Base-by-base conservation (phyloP, 192 early-diverging fungal genomes). In the Chytriomyces confervae region DNA sequence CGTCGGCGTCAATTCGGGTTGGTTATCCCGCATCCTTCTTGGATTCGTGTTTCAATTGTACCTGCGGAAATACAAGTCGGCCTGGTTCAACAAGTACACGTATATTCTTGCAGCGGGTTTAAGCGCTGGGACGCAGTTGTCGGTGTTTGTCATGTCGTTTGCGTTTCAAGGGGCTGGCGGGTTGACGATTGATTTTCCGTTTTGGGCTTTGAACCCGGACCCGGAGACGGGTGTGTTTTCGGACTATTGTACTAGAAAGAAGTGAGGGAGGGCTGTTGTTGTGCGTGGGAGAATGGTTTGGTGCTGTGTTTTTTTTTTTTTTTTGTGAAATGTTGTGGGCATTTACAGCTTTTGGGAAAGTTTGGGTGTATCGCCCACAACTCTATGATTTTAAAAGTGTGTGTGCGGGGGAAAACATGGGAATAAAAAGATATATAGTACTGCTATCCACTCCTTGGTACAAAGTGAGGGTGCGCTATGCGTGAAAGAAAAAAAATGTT, bases 41-140 rank as follows among this genome's bases (percentile, higher is more conserved):
- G 90, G 89, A 5, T 90, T 92, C 82, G 77, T 94, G 66, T 91
- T 91, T 69, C 93, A 93, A 80, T 92, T 86, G 69, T 82, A 85
- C 57, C 87, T 91, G 81, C 90, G 93, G 80, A 86, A 89, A 62
- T 85, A 87, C 61, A 83, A 85, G 75, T 86, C 86, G 45, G 82
- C 68, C 11, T 93, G 91, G 89, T 95, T 87, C 83, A 79, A 76
- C 51, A 79, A 84, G 48, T 90, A 89, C 73, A 86, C 87, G 11
- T 91, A 88, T 76, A 79, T 88, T 0, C 69, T 90, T 7, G 84
- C 85, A 2, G 90, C 86, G 0, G 90, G 86, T 4, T 75, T 91
- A 16, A 87, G 90, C 77, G 72, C 81, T 16, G 89, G 89, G 0
- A 69, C 62, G 7, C 51, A 68, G 44, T 50, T 67, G 18, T 18